Evolutionary conservation across 2,329 filamentous ascomycete genomes (phyloP).

Genomic region (Penicillium janthinellum): DNA sequence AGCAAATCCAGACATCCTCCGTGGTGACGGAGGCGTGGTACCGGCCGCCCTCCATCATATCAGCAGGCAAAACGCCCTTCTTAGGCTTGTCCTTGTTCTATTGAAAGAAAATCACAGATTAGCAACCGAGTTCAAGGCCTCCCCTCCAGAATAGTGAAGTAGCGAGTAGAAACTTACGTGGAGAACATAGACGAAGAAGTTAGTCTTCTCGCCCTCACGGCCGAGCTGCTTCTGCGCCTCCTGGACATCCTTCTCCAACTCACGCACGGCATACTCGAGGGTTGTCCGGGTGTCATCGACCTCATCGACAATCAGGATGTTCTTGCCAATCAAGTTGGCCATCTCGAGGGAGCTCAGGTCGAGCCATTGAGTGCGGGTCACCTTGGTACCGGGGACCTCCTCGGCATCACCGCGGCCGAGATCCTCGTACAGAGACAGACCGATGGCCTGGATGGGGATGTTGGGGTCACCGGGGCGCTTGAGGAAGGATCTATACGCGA

Average conservation of each 20-base stretch:
- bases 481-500: slow-evolving; percentile 71
- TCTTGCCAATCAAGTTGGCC: slow-evolving; percentile 86
- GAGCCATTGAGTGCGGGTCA: slow-evolving; percentile 97
- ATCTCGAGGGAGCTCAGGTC: slow-evolving; percentile 85
- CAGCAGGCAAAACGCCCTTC: slow-evolving; percentile 79
- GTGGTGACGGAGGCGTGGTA: slow-evolving; percentile 88
- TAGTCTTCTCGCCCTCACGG: slow-evolving; percentile 69
- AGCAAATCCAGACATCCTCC: slow-evolving; percentile 97
- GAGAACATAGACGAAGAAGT: slow-evolving; percentile 93
- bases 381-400: slow-evolving; percentile 85
- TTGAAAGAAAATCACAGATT: neutral
- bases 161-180: slow-evolving; percentile 63
- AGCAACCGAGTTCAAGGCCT: neutral
- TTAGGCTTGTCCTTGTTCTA: slow-evolving; percentile 97
- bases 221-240: slow-evolving; percentile 73
- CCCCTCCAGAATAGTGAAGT: neutral
- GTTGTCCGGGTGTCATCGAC: slow-evolving; percentile 95
- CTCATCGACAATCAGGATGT: slow-evolving; percentile 90
- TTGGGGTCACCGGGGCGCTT: slow-evolving; percentile 84
- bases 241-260: slow-evolving; percentile 94
- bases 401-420: slow-evolving; percentile 65
- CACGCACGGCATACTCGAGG: slow-evolving; percentile 88
- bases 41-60: slow-evolving; percentile 71
- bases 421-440: slow-evolving; percentile 92
- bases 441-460: slow-evolving; percentile 98